Evolutionary conservation across 306 rosid species (phyloP).

Genomic region (Glycine soja): DNA sequence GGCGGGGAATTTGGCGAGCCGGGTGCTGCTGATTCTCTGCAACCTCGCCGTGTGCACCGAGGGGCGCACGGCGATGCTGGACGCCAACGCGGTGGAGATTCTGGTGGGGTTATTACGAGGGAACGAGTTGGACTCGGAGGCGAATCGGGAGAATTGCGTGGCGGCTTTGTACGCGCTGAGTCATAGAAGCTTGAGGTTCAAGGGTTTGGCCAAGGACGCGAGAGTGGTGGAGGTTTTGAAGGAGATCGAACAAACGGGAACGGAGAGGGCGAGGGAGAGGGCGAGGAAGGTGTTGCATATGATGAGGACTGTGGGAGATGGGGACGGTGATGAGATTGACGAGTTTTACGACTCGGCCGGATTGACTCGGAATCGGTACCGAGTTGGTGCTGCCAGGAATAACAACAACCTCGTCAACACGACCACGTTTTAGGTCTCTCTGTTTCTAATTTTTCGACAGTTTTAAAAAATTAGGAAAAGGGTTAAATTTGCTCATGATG

Average conservation of each 20-base stretch:
- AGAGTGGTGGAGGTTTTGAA: conserved; percentile 76
- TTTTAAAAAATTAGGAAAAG: too few relatives aligned
- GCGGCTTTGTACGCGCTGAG: conserved; percentile 79
- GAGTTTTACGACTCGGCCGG: conserved; percentile 50
- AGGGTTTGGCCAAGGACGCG: conserved; percentile 84
- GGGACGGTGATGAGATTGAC: conserved; percentile 27
- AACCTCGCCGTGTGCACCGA: conserved; percentile 70
- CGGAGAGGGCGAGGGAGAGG: conserved; percentile 81
- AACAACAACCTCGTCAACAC: conserved; percentile 55
- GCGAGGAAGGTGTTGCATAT: conserved; percentile 72
- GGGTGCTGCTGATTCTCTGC: conserved; percentile 73
- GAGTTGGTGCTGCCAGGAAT: conserved; percentile 55
- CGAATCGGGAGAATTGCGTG: conserved; percentile 85
- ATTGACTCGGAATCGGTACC: conserved; percentile 49
- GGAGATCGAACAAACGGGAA: conserved; percentile 77
- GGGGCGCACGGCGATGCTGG: conserved; percentile 86
- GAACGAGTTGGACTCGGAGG: conserved; percentile 67
- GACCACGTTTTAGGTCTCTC: conserved; percentile 59
- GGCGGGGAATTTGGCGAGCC: conserved; percentile 55
- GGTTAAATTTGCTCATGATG: too few relatives aligned
- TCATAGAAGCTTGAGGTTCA: conserved; percentile 84
- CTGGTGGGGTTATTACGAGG: conserved; percentile 67
- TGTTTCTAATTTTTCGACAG: not conserved
- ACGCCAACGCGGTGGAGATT: conserved; percentile 74
- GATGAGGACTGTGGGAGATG: conserved; percentile 63